phyloP scores from a whole-genome alignment of 192 early-diverging fungal species.

The Kickxella alabastrina region DNA sequence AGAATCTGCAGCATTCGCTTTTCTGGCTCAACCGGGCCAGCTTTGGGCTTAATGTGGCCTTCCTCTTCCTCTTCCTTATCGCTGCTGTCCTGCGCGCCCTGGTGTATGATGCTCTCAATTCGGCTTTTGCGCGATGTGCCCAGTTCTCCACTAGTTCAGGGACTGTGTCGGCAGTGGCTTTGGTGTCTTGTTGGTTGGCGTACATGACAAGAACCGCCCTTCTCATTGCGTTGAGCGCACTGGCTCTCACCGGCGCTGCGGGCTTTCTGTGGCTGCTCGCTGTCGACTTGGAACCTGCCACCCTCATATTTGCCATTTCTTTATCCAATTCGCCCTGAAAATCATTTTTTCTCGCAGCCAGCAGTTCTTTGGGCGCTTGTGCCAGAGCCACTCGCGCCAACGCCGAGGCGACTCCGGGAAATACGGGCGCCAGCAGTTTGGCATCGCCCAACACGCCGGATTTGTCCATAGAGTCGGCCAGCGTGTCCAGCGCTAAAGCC shows the following conservation, averaged over 20 bases:
- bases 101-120: slow-evolving; percentile 3
- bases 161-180: background rate
- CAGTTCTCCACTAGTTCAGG: slow-evolving; percentile 2
- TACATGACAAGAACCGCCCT: slow-evolving; percentile 11
- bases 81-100: background rate
- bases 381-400: slow-evolving; percentile 26
- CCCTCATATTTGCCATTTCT: too few species aligned
- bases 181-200: background rate
- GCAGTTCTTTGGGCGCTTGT: slow-evolving; percentile 19
- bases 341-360: too few species aligned
- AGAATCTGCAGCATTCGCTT: slow-evolving; percentile 19
- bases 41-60: background rate
- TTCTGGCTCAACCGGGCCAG: background rate
- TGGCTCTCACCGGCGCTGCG: slow-evolving; percentile 12
- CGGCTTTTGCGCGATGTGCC: slow-evolving; percentile 15
- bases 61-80: slow-evolving; percentile 5
- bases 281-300: background rate
- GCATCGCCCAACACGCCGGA: slow-evolving; percentile 1
- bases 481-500: slow-evolving; percentile 13
- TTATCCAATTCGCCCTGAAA: too few species aligned
- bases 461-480: slow-evolving; percentile 1
- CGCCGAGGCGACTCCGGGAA: slow-evolving; percentile 34
- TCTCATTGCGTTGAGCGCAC: slow-evolving; percentile 8
- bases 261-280: slow-evolving; percentile 10
- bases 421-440: background rate